phyloP scores from a whole-genome alignment of 2,329 filamentous ascomycete genomes.

The Acrocalymma vagum region DNA sequence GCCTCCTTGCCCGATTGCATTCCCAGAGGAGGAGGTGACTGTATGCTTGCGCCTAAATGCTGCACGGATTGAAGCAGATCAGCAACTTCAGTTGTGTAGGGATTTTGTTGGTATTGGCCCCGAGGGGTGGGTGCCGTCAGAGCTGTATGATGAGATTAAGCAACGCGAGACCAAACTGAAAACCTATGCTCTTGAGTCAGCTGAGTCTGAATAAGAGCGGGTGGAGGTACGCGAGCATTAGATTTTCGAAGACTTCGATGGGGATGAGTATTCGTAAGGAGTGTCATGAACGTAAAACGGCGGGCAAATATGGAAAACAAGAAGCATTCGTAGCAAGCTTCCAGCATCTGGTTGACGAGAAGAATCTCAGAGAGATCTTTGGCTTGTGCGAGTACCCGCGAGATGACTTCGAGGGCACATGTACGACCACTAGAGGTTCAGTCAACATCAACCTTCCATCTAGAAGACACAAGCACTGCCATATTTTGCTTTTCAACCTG shows the following conservation, averaged over 20 bases:
- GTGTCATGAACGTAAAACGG: too few species aligned
- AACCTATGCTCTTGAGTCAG: slow-evolving; percentile 17
- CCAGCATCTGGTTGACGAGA: too few species aligned
- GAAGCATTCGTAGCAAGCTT: too few species aligned
- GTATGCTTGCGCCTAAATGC: slow-evolving; percentile 23
- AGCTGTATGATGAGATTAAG: slow-evolving; percentile 25
- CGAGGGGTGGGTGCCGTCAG: slow-evolving; percentile 29
- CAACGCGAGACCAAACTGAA: slow-evolving; percentile 26
- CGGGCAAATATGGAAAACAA: too few species aligned
- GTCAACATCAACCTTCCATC: slow-evolving; percentile 8
- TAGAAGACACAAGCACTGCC: slow-evolving; percentile 13
- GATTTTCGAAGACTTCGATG: slow-evolving; percentile 36
- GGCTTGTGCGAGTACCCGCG: slow-evolving; percentile 5
- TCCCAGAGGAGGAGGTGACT: slow-evolving; percentile 20
- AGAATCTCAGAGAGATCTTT: neutral
- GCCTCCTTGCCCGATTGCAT: slow-evolving; percentile 19
- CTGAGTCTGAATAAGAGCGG: slow-evolving; percentile 20
- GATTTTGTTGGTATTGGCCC: slow-evolving; percentile 22
- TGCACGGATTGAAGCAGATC: slow-evolving; percentile 21
- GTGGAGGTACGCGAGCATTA: slow-evolving; percentile 17
- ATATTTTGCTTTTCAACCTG: slow-evolving; percentile 13
- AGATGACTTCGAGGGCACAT: slow-evolving; percentile 6
- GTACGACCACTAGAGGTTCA: slow-evolving; percentile 1
- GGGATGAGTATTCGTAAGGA: slow-evolving; percentile 25
- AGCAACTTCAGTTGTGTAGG: slow-evolving; percentile 21